phyloP scores from a whole-genome alignment of 2,329 filamentous ascomycete species.

The Colletotrichum gloeosporioides region DNA sequence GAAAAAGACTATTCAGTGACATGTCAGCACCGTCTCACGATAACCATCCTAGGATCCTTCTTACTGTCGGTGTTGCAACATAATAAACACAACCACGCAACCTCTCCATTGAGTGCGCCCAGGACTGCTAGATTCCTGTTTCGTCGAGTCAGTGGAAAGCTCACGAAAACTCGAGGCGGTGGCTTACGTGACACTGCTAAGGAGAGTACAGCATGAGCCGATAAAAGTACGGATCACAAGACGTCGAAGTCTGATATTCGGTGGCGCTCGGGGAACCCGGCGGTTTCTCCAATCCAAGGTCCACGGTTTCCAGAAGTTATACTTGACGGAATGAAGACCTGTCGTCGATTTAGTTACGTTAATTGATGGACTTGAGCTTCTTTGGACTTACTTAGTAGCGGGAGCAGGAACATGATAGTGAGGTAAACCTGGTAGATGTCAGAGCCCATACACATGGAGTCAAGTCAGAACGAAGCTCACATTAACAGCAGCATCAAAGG shows the following conservation, averaged over 20 bases:
- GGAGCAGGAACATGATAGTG: conserved; percentile 9
- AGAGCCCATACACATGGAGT: neutral
- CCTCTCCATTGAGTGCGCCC: neutral
- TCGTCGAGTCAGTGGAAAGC: neutral
- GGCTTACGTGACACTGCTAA: conserved; percentile 5
- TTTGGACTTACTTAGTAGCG: neutral
- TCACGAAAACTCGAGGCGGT: accelerated
- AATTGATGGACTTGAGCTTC: accelerated
- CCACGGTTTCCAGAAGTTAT: conserved; percentile 20
- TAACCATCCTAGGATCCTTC: accelerated
- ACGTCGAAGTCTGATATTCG: neutral
- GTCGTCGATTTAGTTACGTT: neutral
- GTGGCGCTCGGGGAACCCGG: conserved; percentile 2
- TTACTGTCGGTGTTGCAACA: conserved; percentile 15
- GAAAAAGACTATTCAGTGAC: neutral
- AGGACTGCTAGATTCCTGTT: neutral
- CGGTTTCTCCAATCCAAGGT: conserved; percentile 5
- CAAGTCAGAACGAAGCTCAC: neutral
- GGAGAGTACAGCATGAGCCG: conserved; percentile 4
- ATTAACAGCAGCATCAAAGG: conserved; percentile 13
- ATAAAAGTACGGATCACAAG: conserved; percentile 14
- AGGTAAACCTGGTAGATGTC: neutral
- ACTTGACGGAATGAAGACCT: conserved; percentile 13
- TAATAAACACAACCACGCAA: conserved; percentile 9
- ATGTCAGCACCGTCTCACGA: accelerated